Evolutionary conservation across 352 stramenopile species (phyloP).

Genomic region (Pythium diclinum): DNA sequence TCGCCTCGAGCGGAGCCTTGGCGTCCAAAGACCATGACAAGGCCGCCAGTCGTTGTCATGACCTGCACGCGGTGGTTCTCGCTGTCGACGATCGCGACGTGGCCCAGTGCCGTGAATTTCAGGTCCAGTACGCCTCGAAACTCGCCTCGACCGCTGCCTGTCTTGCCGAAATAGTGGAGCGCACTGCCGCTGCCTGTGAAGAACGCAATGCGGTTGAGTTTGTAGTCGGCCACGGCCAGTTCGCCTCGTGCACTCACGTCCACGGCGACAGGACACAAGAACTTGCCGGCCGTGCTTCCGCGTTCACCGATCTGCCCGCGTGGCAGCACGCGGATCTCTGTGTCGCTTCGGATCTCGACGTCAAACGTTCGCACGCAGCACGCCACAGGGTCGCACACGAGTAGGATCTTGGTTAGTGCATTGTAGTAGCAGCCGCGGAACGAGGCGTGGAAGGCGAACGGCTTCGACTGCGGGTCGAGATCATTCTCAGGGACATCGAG

Average conservation of each 20-base stretch:
- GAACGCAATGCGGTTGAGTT: slow-evolving; percentile 51
- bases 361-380: slow-evolving; percentile 39
- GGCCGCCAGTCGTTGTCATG: slow-evolving; percentile 39
- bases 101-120: slow-evolving; percentile 48
- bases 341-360: slow-evolving; percentile 24
- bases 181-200: slow-evolving; percentile 52
- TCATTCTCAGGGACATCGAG: slow-evolving; percentile 20
- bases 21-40: slow-evolving; percentile 38
- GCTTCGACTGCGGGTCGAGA: slow-evolving; percentile 10
- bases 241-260: slow-evolving; percentile 50
- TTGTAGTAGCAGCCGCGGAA: slow-evolving; percentile 52
- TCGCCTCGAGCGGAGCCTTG: slow-evolving; percentile 33
- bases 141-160: slow-evolving; percentile 39
- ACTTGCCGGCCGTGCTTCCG: slow-evolving; percentile 43
- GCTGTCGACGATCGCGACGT: slow-evolving; percentile 48
- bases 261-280: slow-evolving; percentile 44
- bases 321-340: slow-evolving; percentile 12
- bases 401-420: slow-evolving; percentile 39
- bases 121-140: slow-evolving; percentile 49
- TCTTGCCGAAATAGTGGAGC: slow-evolving; percentile 45
- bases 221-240: slow-evolving; percentile 54
- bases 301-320: slow-evolving; percentile 34
- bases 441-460: slow-evolving; percentile 16
- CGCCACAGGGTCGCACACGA: slow-evolving; percentile 42
- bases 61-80: slow-evolving; percentile 61